These are phyloP conservation scores for Vigna angularis DNA, from an alignment of 306 rosid species.

Conservation along the genomic window DNA sequence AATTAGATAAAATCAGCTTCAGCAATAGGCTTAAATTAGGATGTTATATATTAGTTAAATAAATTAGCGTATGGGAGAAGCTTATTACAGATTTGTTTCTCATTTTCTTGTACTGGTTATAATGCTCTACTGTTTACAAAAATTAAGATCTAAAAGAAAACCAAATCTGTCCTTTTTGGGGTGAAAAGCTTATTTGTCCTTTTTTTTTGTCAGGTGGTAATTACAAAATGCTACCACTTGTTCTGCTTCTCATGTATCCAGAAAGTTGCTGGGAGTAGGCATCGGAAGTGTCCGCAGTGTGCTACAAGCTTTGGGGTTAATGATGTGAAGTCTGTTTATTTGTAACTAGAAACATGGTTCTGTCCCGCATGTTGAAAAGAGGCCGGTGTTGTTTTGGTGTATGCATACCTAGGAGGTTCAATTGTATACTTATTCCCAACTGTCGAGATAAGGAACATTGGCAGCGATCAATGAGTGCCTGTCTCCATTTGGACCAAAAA, in stretches of 20 bases:
- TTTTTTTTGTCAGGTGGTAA: constrained; percentile 79
- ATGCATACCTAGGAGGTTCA: constrained; percentile 48
- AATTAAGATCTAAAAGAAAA: not conserved
- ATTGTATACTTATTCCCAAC: constrained; percentile 50
- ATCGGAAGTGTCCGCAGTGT: constrained; percentile 94
- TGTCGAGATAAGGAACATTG: constrained; percentile 53
- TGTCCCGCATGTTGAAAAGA: constrained; percentile 38
- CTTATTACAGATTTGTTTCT: not conserved
- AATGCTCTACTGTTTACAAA: constrained; percentile 7
- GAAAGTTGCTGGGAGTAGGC: constrained; percentile 75
- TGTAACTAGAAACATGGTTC: constrained; percentile 58
- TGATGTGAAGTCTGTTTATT: constrained; percentile 89
- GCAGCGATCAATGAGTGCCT: constrained; percentile 45
- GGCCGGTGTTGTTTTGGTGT: constrained; percentile 45
- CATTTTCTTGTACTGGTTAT: not conserved
- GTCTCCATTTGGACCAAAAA: constrained; percentile 48
- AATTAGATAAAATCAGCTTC: not conserved
- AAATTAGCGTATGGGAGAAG: not conserved
- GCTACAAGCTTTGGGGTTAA: constrained; percentile 85
- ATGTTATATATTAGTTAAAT: too few species aligned
- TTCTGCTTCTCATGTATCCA: constrained; percentile 88
- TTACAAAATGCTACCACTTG: constrained; percentile 99
- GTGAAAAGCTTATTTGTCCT: constrained; percentile 13
- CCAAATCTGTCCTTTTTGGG: not conserved
- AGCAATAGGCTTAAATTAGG: not conserved